These are phyloP conservation scores for Skeletonema marinoi DNA, from an alignment of 108 stramenopile species.

Conservation along the genomic window DNA sequence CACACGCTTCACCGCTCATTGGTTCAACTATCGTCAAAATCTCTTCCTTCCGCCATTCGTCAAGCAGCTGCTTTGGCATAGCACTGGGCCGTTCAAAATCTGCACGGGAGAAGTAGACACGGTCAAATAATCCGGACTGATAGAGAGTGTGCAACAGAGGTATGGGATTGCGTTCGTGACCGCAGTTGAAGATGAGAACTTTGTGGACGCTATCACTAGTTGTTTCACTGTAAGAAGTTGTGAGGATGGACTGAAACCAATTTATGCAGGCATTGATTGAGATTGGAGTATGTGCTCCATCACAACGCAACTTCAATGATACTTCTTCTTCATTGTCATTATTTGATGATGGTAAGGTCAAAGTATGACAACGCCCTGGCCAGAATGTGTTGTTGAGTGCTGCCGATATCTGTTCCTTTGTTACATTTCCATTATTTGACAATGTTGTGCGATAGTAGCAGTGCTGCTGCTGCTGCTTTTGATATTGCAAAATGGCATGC, in stretches of 20 bases:
- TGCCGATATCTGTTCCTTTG: constrained; percentile 4
- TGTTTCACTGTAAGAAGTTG: neutral
- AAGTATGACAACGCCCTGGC: constrained; percentile 81
- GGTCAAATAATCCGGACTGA: constrained; percentile 44
- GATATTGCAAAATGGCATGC: constrained; percentile 10
- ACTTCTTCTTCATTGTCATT: constrained; percentile 2
- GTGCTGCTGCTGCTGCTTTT: neutral
- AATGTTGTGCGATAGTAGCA: neutral
- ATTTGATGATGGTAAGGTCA: constrained; percentile 8
- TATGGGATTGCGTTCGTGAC: constrained; percentile 83
- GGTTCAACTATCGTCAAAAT: neutral
- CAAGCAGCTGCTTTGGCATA: constrained; percentile 50
- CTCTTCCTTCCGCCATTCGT: constrained; percentile 42
- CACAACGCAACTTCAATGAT: constrained; percentile 49
- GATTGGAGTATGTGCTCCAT: constrained; percentile 82
- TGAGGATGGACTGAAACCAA: constrained; percentile 54
- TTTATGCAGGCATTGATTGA: constrained; percentile 66
- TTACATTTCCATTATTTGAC: neutral
- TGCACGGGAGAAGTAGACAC: constrained; percentile 66
- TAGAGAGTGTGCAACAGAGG: constrained; percentile 53
- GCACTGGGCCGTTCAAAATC: constrained; percentile 75
- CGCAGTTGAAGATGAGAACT: constrained; percentile 79
- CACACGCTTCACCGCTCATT: neutral
- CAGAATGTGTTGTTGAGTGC: constrained; percentile 64
- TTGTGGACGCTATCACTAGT: neutral